These are phyloP conservation scores for Phytophthora podocarpi DNA, from an alignment of 352 stramenopile species.

Conservation along the genomic window DNA sequence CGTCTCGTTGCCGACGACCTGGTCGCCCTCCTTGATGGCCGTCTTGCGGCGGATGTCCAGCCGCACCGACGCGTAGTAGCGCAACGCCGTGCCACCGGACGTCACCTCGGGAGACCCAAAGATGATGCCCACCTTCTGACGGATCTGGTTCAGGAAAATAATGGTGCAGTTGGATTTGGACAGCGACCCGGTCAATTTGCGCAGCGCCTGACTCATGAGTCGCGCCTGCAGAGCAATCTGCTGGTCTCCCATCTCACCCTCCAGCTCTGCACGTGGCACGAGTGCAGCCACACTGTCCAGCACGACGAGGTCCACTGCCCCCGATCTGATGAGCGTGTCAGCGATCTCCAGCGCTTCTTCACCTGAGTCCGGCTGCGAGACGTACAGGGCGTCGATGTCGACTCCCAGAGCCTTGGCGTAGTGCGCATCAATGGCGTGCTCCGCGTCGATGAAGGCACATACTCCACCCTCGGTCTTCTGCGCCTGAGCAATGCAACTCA, in stretches of 20 bases:
- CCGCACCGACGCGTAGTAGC: slow-evolving; percentile 91
- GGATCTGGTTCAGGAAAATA: slow-evolving; percentile 99
- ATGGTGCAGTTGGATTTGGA: slow-evolving; percentile 96
- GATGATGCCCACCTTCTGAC: slow-evolving; percentile 97
- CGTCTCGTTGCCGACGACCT: slow-evolving; percentile 96
- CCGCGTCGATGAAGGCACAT: slow-evolving; percentile 98
- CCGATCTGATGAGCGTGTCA: slow-evolving; percentile 96
- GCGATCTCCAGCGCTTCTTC: slow-evolving; percentile 99
- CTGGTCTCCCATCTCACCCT: slow-evolving; percentile 95
- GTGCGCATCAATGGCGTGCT: slow-evolving; percentile 97
- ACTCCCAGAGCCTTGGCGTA: slow-evolving; percentile 95
- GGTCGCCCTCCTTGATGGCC: slow-evolving; percentile 90
- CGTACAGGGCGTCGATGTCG: slow-evolving; percentile 96
- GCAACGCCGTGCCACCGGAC: slow-evolving; percentile 86
- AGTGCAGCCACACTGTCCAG: slow-evolving; percentile 98
- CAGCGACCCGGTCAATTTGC: slow-evolving; percentile 97
- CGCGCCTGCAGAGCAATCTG: slow-evolving; percentile 98
- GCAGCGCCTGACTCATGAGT: slow-evolving; percentile 97
- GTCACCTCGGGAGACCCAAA: slow-evolving; percentile 98
- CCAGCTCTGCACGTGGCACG: slow-evolving; percentile 95
- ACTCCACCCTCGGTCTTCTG: slow-evolving; percentile 93
- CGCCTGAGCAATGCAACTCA: slow-evolving; percentile 96
- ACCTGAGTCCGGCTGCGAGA: slow-evolving; percentile 97
- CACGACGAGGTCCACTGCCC: slow-evolving; percentile 97
- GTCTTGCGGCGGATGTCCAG: slow-evolving; percentile 96